Base-by-base conservation (phyloP, 2,329 filamentous ascomycete genomes). In the Pestalotiopsis sp. region DNA sequence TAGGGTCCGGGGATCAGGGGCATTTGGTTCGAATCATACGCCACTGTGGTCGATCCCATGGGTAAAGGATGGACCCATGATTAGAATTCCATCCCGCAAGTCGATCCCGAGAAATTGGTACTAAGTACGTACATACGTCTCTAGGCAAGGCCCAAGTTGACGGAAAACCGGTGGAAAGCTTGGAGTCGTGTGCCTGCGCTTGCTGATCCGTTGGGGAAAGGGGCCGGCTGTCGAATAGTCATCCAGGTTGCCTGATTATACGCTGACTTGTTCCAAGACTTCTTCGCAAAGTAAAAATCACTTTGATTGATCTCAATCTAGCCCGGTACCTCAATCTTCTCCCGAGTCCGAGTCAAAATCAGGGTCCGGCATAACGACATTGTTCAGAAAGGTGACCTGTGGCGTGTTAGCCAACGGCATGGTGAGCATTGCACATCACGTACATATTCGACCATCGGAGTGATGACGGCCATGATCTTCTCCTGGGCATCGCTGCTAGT, bases 371-470 rank as follows among this genome's bases (percentile, higher is more conserved):
- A 92, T 92, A 69, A 93, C 90, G 58, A 92, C 85, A 69, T 85
- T 87, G 75, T 94, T 94, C 70, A 94, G 78, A 79, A 92, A 93
- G 38, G 89, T 88, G 66, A 94, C 84, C 91, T 93, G 73, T 72
- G 49, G 12, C 11, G 9, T 25, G 31, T 61, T 7, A 65, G 36
- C 17, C 13, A 64, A 25, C 5, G 41, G n/a, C 14, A 36, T 31
- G 5, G 14, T 4, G 39, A 27, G 23, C 23, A 14, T 27, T 17
- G 45, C 17, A 14, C 9, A 59, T 36, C 17, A 88, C 93, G 91
- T 83, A 97, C 94, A 83, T 95, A 97, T 57, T 91, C 91, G 71
- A 90, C 89, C 87, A 97, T 88, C 65, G 89, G 85, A 39, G 84
- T 83, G 72, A 97, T 82, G 25, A 94, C 81, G 52, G 87, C 84